Percentiles rank a stretch among this genome's conserved stretches.
These are phyloP conservation scores for Mrakia gelida DNA, from an alignment of 768 basidiomycete genomes.

Conservation along the genomic window DNA sequence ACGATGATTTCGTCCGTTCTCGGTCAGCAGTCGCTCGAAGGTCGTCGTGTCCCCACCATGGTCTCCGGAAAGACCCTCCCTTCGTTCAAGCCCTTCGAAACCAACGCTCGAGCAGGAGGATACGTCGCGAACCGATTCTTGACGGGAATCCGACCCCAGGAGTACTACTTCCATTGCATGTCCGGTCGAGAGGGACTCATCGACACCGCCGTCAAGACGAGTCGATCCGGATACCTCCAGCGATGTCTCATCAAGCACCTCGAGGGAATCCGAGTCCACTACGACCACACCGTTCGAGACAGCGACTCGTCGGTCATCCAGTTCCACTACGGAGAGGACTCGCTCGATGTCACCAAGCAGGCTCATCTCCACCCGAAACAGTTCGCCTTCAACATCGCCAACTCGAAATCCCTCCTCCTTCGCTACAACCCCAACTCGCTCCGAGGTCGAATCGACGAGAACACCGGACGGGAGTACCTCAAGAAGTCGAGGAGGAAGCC, in stretches of 20 bases:
- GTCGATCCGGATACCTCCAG: conserved; percentile 95
- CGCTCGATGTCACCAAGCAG: conserved; percentile 93
- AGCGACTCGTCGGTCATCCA: conserved; percentile 90
- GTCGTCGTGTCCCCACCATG: conserved; percentile 98
- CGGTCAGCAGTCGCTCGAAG: conserved; percentile 96
- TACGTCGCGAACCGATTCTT: conserved; percentile 98
- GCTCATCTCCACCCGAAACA: conserved; percentile 73
- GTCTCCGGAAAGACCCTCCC: conserved; percentile 97
- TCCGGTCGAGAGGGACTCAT: conserved; percentile 98
- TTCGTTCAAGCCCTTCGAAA: conserved; percentile 94
- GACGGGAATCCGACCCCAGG: conserved; percentile 95
- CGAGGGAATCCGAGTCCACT: conserved; percentile 93
- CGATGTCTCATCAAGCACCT: conserved; percentile 97
- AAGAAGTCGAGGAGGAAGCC: conserved; percentile 75
- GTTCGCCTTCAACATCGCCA: conserved; percentile 88
- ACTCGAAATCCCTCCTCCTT: conserved; percentile 71
- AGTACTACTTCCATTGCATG: conserved; percentile 99
- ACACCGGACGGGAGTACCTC: conserved; percentile 71
- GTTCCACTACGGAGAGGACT: conserved; percentile 95
- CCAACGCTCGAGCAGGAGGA: conserved; percentile 95
- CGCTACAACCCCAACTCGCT: conserved; percentile 60
- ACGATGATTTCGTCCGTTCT: conserved; percentile 96
- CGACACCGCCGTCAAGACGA: conserved; percentile 98
- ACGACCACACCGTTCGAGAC: conserved; percentile 95
- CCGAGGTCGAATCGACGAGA: conserved; percentile 54